phyloP scores from a whole-genome alignment of 495 filamentous ascomycete genomes.

The Aspergillus nanangensis region DNA sequence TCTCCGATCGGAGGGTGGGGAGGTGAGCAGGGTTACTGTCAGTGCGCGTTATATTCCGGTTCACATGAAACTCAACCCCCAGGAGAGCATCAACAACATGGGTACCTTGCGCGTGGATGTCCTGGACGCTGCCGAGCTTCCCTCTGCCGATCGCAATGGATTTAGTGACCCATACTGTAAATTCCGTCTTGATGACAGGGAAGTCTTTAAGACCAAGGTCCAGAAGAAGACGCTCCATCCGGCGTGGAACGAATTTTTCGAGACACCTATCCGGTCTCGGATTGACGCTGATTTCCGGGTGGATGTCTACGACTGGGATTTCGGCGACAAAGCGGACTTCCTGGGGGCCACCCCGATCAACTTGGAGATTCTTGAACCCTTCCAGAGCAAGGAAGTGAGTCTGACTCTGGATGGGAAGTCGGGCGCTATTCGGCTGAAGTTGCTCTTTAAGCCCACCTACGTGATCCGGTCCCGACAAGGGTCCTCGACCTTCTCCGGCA shows the following conservation, averaged over 20 bases:
- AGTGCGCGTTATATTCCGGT: conserved; percentile 92
- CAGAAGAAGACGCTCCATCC: conserved; percentile 96
- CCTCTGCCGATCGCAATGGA: conserved; percentile 89
- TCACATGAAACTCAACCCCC: conserved; percentile 88
- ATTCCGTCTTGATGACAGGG: conserved; percentile 81
- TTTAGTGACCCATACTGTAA: conserved; percentile 96
- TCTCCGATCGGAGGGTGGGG: conserved; percentile 70
- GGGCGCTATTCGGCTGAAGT: conserved; percentile 71
- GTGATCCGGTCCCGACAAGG: conserved; percentile 85
- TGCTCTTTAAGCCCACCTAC: conserved; percentile 93
- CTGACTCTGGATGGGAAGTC: conserved; percentile 87
- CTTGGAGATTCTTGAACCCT: conserved; percentile 78
- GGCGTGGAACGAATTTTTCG: conserved; percentile 94
- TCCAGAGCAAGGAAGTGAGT: conserved; percentile 64
- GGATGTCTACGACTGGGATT: conserved; percentile 91
- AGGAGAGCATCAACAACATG: conserved; percentile 98
- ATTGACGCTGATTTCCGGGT: conserved; percentile 83
- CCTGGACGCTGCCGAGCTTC: conserved; percentile 82
- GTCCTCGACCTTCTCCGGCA: conserved; percentile 88
- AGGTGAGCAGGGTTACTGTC: conserved; percentile 76
- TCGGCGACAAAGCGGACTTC: conserved; percentile 85
- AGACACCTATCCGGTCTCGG: conserved; percentile 72
- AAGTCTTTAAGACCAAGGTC: conserved; percentile 86
- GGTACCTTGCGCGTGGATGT: conserved; percentile 86
- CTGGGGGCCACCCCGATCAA: conserved; percentile 75